Conservation (phyloP, 805 yeast species). For the Peterozyma toletana region DNA sequence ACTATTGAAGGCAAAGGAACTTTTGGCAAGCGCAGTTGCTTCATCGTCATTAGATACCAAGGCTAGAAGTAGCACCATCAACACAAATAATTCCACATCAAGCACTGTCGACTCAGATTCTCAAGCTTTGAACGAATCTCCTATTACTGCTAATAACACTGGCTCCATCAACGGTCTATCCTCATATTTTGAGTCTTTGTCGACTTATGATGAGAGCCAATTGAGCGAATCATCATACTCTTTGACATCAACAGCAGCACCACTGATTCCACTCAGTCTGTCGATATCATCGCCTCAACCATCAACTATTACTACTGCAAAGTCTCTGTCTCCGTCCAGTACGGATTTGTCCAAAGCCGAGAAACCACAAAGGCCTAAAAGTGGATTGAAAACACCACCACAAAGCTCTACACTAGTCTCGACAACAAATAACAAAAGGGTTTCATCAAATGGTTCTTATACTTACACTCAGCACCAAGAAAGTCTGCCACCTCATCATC, state of each 20-base stretch:
- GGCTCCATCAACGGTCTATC: no score
- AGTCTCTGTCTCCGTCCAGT: background rate
- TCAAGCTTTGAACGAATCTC: no score
- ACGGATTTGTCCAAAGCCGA: background rate
- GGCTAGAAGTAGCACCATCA: no score
- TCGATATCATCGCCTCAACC: no score
- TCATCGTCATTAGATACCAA: background rate
- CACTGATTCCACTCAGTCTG: no score
- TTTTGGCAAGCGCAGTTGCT: slow-evolving; percentile 25
- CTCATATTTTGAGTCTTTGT: no score
- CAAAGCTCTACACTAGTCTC: background rate
- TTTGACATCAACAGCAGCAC: no score
- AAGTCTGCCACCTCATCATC: slow-evolving; percentile 6
- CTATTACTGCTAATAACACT: no score
- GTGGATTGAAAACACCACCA: background rate
- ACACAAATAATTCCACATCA: no score
- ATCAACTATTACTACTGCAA: background rate
- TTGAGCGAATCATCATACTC: no score
- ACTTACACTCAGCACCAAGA: slow-evolving; percentile 7
- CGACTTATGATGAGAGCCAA: no score
- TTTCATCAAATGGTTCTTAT: slow-evolving; percentile 3
- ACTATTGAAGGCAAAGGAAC: slow-evolving; percentile 55
- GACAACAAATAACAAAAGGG: background rate
- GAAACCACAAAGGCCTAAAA: background rate
- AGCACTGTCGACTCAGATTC: no score